Percentiles rank a stretch among this genome's conserved stretches.
Evolutionary conservation across 495 filamentous ascomycete species (phyloP).

Genomic region (Collariella sp.): DNA sequence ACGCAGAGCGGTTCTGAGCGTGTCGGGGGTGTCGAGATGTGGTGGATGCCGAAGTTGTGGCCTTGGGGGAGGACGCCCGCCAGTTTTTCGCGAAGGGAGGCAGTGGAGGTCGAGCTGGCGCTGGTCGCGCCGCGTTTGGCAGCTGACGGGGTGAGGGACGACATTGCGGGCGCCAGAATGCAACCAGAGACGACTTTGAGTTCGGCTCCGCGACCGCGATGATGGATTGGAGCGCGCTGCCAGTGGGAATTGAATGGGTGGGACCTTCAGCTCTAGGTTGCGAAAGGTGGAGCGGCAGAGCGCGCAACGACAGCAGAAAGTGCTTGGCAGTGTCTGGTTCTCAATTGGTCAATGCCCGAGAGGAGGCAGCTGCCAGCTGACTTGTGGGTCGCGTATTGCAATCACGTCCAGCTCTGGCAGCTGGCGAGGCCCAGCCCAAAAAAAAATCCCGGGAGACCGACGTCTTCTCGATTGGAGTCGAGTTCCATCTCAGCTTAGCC

Average conservation of each 20-base stretch:
- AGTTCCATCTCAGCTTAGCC: not conserved
- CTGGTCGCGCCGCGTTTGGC: constrained; percentile 6
- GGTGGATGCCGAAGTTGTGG: constrained; percentile 65
- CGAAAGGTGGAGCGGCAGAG: too few relatives aligned
- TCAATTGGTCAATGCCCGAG: too few relatives aligned
- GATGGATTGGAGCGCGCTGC: too few relatives aligned
- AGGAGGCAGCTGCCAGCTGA: too few relatives aligned
- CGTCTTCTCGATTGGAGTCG: too few relatives aligned
- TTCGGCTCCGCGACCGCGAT: too few relatives aligned
- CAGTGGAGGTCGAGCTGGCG: not conserved
- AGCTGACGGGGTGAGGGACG: constrained; percentile 12
- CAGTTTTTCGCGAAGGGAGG: constrained; percentile 44
- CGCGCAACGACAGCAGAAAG: too few relatives aligned
- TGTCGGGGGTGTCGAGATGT: constrained; percentile 78
- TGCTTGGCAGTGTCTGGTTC: too few relatives aligned
- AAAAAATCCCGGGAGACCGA: not conserved
- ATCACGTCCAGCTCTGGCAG: too few relatives aligned
- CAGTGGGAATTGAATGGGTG: too few relatives aligned
- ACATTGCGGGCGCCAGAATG: constrained; percentile 3
- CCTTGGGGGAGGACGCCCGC: constrained; percentile 62
- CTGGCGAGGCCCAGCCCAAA: not conserved
- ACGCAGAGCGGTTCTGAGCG: constrained; percentile 64
- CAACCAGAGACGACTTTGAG: not conserved
- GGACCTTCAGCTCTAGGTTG: too few relatives aligned
- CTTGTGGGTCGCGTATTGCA: too few relatives aligned